Base-by-base conservation (phyloP, 176 grass and related monocot genomes). In the Ampelocalamus luodianensis region DNA sequence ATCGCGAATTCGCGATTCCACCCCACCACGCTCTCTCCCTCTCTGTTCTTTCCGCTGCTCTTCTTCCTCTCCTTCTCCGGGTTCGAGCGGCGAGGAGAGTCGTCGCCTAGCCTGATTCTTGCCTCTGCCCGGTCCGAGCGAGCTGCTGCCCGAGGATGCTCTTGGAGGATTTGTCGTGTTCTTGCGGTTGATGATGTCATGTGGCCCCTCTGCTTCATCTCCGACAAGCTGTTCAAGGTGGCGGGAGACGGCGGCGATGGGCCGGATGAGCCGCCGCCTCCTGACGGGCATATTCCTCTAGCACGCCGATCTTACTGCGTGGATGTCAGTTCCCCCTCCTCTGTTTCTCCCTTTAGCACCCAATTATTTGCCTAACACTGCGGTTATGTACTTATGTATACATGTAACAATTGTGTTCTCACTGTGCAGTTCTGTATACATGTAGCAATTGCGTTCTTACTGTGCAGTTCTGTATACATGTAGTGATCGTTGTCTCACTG, bases 161-260 rank as follows among this genome's bases (percentile, higher is more conserved):
- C 59, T 26, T 2, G 59, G 24, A 11, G 23, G 5, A 26, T 62
- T 29, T 26, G 26, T 4, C 11, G 62, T 16, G 62, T 34, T 24
- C 58, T 65, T 20, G 29, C 56, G 70, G 43, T 65, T 74, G 72
- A 87, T 75, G 62, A 82, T 90, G 87, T 85, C 83, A 95, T 92
- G 93, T 98, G 96, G 96, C 91, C 87, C 76, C 79, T 98, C 38
- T 82, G 85, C 83, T 86, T 90, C 75, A 89, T 98, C 79, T 93
- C 93, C 62, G 96, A 98, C 46, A 99, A 79, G 85, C 84, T 99
- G 43, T 86, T 86, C 50, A 99, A 91, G 90, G 85, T 94, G 88
- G 84, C 89, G 5, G 88, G 79, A 45, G 85, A 92, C 36, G 82
- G 16, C 53, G 74, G 36, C 10, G 77, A 83, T 12, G 87, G 51